A percentile compares a stretch with the other conserved stretches of the same genome.
Evolutionary conservation across 1,284 basidiomycete species (phyloP).

Genomic region (Pseudozyma sp.): DNA sequence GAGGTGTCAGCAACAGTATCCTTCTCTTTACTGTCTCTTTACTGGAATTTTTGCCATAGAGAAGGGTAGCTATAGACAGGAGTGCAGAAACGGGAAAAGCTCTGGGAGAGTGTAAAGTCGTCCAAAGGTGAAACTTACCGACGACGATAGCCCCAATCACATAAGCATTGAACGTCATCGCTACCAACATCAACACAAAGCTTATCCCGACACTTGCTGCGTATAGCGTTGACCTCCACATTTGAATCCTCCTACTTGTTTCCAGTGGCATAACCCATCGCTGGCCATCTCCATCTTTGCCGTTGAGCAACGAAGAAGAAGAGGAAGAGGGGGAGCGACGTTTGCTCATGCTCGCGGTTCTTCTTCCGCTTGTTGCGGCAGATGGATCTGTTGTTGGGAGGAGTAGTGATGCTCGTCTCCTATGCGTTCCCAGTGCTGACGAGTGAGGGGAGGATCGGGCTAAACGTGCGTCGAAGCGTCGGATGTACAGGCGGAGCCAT

Average conservation of each 20-base stretch:
- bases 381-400: conserved; percentile 8
- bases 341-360: conserved; percentile 11
- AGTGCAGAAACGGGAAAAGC: too few relatives aligned
- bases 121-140: conserved; percentile 50
- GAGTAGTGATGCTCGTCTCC: conserved; percentile 16
- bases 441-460: neutral
- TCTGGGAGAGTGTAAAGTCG: too few relatives aligned
- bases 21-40: too few relatives aligned
- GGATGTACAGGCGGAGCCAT: conserved; percentile 35
- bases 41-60: too few relatives aligned
- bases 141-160: conserved; percentile 50
- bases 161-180: conserved; percentile 62
- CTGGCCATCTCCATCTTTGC: neutral
- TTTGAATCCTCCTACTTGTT: conserved; percentile 11
- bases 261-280: conserved; percentile 17
- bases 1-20: neutral
- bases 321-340: neutral
- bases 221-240: conserved; percentile 37
- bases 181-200: conserved; percentile 58
- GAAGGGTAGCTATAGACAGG: too few relatives aligned
- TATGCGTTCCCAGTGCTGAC: neutral
- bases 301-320: neutral
- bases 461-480: conserved; percentile 14
- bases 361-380: neutral
- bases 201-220: conserved; percentile 38